These are phyloP conservation scores for Neurospora sp. DNA, from an alignment of 495 filamentous ascomycete genomes.

Conservation along the genomic window DNA sequence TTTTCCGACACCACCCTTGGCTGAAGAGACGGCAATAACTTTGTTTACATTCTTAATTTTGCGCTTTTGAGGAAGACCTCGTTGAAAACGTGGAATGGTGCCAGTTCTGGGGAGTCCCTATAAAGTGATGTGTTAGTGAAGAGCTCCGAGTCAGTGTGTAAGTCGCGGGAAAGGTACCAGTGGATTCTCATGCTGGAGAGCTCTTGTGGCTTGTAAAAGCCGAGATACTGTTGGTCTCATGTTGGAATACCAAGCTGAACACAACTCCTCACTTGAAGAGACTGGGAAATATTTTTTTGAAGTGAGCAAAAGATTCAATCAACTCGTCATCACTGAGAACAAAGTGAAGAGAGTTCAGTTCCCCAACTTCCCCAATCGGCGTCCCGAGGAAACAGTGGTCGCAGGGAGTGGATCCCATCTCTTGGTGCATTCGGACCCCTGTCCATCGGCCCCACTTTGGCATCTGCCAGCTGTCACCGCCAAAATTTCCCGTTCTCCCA, in stretches of 20 bases:
- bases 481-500: slow-evolving; percentile 30
- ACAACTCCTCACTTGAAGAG: not conserved
- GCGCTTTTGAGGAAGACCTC: slow-evolving; percentile 72
- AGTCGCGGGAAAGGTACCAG: slow-evolving; percentile 43
- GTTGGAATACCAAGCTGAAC: not conserved
- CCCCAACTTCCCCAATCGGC: not conserved
- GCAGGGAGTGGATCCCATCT: not conserved
- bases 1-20: slow-evolving; percentile 95
- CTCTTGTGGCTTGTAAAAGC: slow-evolving; percentile 54
- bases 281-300: not conserved
- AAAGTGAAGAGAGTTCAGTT: not conserved
- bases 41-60: slow-evolving; percentile 74
- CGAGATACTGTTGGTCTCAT: slow-evolving; percentile 40
- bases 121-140: slow-evolving; percentile 3
- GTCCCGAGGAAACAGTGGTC: not conserved
- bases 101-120: slow-evolving; percentile 78
- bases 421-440: not conserved
- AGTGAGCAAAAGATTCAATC: too few relatives aligned
- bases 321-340: not conserved
- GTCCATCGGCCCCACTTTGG: not conserved
- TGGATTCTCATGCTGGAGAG: slow-evolving; percentile 82
- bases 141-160: not conserved
- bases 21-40: slow-evolving; percentile 84
- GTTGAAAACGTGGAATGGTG: slow-evolving; percentile 69
- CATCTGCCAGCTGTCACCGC: slow-evolving; percentile 37